Conservation (phyloP, 106 monocot species). For the Triglochin maritima region DNA sequence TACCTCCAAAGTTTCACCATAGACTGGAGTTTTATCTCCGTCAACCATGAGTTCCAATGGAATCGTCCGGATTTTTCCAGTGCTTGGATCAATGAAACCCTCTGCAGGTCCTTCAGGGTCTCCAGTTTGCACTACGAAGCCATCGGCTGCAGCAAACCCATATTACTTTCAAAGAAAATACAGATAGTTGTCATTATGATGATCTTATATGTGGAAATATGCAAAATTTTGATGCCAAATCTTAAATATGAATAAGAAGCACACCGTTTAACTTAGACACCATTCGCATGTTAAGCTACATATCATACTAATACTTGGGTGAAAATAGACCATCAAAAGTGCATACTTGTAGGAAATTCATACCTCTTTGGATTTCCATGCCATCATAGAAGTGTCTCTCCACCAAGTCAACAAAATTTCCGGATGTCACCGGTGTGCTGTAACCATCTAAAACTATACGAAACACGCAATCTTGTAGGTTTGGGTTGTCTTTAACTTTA, state of each 20-base stretch:
- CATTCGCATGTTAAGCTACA: too few relatives aligned
- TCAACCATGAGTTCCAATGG: constrained; percentile 77
- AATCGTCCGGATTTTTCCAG: constrained; percentile 52
- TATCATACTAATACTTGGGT: too few relatives aligned
- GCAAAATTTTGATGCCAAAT: too few relatives aligned
- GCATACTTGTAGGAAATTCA: constrained; percentile 17
- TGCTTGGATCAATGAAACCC: constrained; percentile 70
- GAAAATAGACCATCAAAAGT: too few relatives aligned
- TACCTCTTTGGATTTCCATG: constrained; percentile 99
- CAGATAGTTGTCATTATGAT: background rate
- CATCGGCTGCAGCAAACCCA: constrained; percentile 65
- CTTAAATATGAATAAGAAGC: too few relatives aligned
- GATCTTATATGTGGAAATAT: too few relatives aligned
- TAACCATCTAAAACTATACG: constrained; percentile 94
- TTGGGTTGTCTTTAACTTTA: constrained; percentile 94
- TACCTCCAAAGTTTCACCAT: constrained; percentile 92
- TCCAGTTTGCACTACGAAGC: constrained; percentile 98
- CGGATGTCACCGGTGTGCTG: constrained; percentile 91
- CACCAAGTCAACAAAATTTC: constrained; percentile 87
- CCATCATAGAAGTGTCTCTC: constrained; percentile 97
- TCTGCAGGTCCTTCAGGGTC: constrained; percentile 90
- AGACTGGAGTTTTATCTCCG: constrained; percentile 82
- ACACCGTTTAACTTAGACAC: too few relatives aligned
- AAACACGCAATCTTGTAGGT: constrained; percentile 69
- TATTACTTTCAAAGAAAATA: background rate